phyloP scores from a whole-genome alignment of 108 stramenopile species.

The Aurantiochytrium sp. region DNA sequence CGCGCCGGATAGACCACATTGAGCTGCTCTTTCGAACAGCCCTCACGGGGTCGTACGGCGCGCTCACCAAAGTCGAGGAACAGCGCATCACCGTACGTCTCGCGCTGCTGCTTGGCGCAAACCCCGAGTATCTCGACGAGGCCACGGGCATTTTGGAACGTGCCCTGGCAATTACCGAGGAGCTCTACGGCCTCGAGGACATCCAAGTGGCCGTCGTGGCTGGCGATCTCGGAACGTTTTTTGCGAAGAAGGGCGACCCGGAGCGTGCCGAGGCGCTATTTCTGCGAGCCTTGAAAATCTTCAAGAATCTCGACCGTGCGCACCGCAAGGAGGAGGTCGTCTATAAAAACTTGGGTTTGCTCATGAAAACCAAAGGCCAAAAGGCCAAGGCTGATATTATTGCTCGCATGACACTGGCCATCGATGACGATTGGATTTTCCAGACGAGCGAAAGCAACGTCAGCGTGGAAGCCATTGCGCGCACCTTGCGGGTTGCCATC shows the following conservation, averaged over 20 bases:
- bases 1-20: neutral
- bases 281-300: neutral
- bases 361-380: neutral
- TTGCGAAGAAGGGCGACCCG: neutral
- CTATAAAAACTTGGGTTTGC: neutral
- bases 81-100: neutral
- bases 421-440: slow-evolving; percentile 12
- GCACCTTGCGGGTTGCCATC: neutral
- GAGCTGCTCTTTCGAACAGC: neutral
- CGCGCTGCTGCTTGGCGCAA: neutral
- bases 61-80: neutral
- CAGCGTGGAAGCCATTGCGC: neutral
- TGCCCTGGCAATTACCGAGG: neutral
- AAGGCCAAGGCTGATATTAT: neutral
- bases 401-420: neutral
- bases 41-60: neutral
- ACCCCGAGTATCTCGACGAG: neutral
- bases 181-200: neutral
- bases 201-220: neutral
- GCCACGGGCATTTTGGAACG: neutral
- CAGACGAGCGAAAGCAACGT: neutral
- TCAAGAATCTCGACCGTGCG: neutral
- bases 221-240: neutral
- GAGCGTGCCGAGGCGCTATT: neutral
- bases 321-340: neutral